Conservation (phyloP, 1,284 basidiomycete genomes). For the Fomitopsis pinicola region DNA sequence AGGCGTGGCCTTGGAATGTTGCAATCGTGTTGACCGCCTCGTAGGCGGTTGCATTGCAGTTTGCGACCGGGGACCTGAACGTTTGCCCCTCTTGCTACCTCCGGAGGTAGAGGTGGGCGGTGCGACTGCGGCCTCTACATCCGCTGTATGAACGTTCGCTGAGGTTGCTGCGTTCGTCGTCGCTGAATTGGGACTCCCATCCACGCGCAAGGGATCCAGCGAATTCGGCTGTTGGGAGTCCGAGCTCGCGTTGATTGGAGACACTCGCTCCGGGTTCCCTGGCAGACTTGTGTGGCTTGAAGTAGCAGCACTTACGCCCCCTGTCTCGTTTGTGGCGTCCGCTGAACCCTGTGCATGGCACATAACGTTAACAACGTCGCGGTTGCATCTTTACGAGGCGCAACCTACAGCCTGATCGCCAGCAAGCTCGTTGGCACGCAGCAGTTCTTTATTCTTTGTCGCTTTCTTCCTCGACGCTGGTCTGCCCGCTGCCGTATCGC, state of each 20-base stretch:
- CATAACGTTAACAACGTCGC: no score
- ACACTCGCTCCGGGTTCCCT: neutral
- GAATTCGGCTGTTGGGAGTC: neutral
- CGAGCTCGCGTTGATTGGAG: neutral
- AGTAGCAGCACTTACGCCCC: neutral
- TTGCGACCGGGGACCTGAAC: neutral
- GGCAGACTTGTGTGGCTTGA: neutral
- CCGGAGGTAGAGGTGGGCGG: neutral
- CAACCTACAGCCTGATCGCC: neutral
- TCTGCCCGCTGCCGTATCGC: neutral
- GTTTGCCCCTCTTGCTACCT: neutral
- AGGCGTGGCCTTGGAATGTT: neutral
- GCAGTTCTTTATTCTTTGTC: neutral
- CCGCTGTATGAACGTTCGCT: neutral
- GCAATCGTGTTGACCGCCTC: neutral
- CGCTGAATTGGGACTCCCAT: no score
- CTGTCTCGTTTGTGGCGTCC: neutral
- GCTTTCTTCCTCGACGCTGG: constrained; percentile 1
- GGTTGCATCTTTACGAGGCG: neutral
- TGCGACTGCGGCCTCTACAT: neutral
- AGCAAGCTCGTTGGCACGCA: no score
- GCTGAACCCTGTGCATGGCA: neutral
- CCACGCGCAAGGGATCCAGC: no score
- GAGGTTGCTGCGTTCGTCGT: no score
- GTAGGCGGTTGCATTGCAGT: neutral